A percentile compares a stretch with the other conserved stretches of the same genome.
Conservation (phyloP, 2,329 filamentous ascomycete species). For the Trichoderma sp. region DNA sequence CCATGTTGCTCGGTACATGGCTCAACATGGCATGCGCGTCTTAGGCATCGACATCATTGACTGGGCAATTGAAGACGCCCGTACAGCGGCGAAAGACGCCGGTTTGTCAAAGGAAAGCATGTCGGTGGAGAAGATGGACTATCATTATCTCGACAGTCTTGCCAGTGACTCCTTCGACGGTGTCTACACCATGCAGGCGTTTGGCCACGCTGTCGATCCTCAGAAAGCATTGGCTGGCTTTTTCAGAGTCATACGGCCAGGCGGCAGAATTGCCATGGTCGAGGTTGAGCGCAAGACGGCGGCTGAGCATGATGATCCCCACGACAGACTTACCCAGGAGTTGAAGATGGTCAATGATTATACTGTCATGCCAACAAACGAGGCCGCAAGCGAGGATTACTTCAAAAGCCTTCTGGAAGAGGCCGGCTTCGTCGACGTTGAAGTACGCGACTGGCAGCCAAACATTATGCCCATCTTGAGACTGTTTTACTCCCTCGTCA, state of each 20-base stretch:
- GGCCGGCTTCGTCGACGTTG: slow-evolving; percentile 50
- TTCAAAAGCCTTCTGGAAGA: slow-evolving; percentile 47
- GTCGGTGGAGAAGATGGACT: slow-evolving; percentile 49
- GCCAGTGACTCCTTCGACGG: slow-evolving; percentile 49
- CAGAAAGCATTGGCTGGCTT: slow-evolving; percentile 49
- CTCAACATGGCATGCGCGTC: slow-evolving; percentile 45
- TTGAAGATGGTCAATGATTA: slow-evolving; percentile 47
- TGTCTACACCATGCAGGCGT: slow-evolving; percentile 59
- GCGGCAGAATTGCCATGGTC: slow-evolving; percentile 49
- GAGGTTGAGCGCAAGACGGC: slow-evolving; percentile 36
- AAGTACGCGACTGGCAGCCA: slow-evolving; percentile 48
- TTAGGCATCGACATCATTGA: slow-evolving; percentile 53
- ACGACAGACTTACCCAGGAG: slow-evolving; percentile 34
- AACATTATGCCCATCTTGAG: slow-evolving; percentile 53
- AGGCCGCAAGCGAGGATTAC: slow-evolving; percentile 42
- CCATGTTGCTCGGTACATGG: slow-evolving; percentile 54
- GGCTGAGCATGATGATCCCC: slow-evolving; percentile 44
- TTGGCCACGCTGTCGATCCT: slow-evolving; percentile 56
- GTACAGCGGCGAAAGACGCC: slow-evolving; percentile 43
- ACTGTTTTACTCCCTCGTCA: slow-evolving; percentile 50
- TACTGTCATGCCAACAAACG: slow-evolving; percentile 51
- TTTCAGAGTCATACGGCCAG: slow-evolving; percentile 50
- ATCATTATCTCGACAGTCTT: slow-evolving; percentile 52
- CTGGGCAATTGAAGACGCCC: slow-evolving; percentile 50
- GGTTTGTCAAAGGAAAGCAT: slow-evolving; percentile 43